phyloP scores from a whole-genome alignment of 2,329 filamentous ascomycete species.

The Ophiostoma pallidulum region DNA sequence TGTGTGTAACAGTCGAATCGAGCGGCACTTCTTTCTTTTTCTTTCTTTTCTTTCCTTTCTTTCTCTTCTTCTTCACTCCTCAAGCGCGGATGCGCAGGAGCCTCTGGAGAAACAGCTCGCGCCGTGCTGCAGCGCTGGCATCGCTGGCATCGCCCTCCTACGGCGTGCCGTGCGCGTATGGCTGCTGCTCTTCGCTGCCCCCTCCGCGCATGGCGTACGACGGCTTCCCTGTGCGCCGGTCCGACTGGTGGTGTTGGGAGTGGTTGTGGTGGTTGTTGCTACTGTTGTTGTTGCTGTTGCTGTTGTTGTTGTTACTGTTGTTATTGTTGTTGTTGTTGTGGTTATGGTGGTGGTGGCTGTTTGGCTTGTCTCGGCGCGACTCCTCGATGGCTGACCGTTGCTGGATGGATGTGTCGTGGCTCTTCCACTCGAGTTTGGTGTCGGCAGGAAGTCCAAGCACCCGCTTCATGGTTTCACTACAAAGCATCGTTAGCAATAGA shows the following conservation, averaged over 20 bases:
- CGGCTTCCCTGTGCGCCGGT: slow-evolving; percentile 13
- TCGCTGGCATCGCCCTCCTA: slow-evolving; percentile 11
- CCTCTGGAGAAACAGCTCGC: not conserved
- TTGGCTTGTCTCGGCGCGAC: slow-evolving; percentile 75
- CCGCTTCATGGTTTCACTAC: slow-evolving; percentile 86
- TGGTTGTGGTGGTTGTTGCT: not conserved
- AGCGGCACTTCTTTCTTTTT: not conserved
- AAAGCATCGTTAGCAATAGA: slow-evolving; percentile 6
- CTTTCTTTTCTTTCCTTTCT: not conserved
- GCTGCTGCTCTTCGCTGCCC: slow-evolving; percentile 11
- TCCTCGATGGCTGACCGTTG: slow-evolving; percentile 87
- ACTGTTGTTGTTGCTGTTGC: slow-evolving; percentile 3
- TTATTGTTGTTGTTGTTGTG: slow-evolving; percentile 23
- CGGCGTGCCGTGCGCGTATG: slow-evolving; percentile 13
- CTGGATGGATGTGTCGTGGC: slow-evolving; percentile 90
- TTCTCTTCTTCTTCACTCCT: too few relatives aligned
- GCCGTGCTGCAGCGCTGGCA: too few relatives aligned
- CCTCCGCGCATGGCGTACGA: not conserved
- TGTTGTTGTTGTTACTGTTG: slow-evolving; percentile 18
- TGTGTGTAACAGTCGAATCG: too few relatives aligned
- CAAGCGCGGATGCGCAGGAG: slow-evolving; percentile 9
- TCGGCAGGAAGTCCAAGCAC: slow-evolving; percentile 77
- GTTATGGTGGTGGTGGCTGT: slow-evolving; percentile 32
- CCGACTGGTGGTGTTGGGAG: slow-evolving; percentile 7
- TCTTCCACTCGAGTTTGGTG: slow-evolving; percentile 90